Evolutionary conservation across 2,329 filamentous ascomycete species (phyloP).

Genomic region (Ascochyta lentis): DNA sequence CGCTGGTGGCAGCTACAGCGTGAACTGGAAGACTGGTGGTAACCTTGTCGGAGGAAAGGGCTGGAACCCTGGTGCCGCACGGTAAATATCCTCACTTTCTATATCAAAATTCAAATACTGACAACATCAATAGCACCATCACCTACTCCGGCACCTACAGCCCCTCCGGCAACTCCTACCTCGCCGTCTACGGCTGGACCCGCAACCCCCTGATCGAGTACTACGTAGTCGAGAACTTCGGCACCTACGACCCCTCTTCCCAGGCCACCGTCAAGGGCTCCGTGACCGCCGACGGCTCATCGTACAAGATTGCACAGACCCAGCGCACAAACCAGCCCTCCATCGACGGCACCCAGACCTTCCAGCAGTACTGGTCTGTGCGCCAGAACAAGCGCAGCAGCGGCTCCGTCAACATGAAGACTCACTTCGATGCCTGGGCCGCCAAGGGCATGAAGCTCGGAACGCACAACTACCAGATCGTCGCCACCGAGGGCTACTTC

Average conservation of each 20-base stretch:
- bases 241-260: constrained; percentile 58
- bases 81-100: constrained; percentile 47
- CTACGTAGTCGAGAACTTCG: constrained; percentile 60
- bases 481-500: constrained; percentile 62
- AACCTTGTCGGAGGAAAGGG: constrained; percentile 67
- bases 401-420: constrained; percentile 42
- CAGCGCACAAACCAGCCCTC: constrained; percentile 54
- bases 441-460: constrained; percentile 41
- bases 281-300: constrained; percentile 38
- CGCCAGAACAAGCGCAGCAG: constrained; percentile 40
- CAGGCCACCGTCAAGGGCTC: constrained; percentile 47
- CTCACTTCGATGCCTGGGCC: constrained; percentile 47
- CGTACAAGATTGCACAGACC: constrained; percentile 41
- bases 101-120: background rate
- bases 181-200: constrained; percentile 66
- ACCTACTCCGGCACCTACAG: constrained; percentile 46
- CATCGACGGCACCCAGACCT: constrained; percentile 59
- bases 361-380: constrained; percentile 60
- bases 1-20: constrained; percentile 57
- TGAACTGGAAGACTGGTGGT: constrained; percentile 59
- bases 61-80: constrained; percentile 60
- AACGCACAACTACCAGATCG: constrained; percentile 51
- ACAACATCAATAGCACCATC: constrained; percentile 31
- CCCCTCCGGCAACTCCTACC: constrained; percentile 53
- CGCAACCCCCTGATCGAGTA: constrained; percentile 62